Conservation (phyloP, 75 land plant species). For the Pinus tabuliformis region DNA sequence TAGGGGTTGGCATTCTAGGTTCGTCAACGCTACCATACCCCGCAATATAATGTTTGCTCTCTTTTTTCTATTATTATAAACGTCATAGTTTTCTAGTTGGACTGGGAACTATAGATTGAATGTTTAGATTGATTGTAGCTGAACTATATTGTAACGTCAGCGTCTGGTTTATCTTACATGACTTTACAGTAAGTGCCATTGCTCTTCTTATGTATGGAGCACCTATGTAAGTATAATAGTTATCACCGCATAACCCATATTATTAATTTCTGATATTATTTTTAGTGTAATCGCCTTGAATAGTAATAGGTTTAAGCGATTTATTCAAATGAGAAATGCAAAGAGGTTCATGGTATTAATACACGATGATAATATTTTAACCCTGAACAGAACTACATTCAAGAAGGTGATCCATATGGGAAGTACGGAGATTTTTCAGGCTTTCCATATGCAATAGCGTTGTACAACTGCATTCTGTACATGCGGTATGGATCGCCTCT, state of each 20-base stretch:
- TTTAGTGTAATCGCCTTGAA: too few relatives aligned
- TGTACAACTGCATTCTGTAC: slow-evolving; percentile 69
- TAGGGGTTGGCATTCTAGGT: slow-evolving; percentile 4
- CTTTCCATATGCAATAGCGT: slow-evolving; percentile 63
- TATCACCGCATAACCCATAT: too few relatives aligned
- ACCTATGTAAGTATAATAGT: slow-evolving; percentile 31
- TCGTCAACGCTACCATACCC: not conserved
- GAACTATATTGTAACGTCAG: too few relatives aligned
- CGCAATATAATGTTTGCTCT: not conserved
- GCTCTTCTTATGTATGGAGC: slow-evolving; percentile 44
- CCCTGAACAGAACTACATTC: too few relatives aligned
- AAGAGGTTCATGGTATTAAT: too few relatives aligned
- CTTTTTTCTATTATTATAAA: not conserved
- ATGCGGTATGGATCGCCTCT: slow-evolving; percentile 17
- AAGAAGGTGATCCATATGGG: slow-evolving; percentile 50
- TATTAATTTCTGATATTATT: too few relatives aligned
- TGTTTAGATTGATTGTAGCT: not conserved
- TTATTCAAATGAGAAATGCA: slow-evolving; percentile 50
- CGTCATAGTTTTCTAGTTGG: too few relatives aligned
- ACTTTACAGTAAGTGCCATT: slow-evolving; percentile 44
- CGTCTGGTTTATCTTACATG: not conserved
- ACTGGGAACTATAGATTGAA: too few relatives aligned
- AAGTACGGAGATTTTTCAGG: slow-evolving; percentile 42
- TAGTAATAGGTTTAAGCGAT: slow-evolving; percentile 13
- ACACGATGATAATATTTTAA: too few relatives aligned